Conservation (phyloP, 768 basidiomycete species). For the Dioszegia aurantiaca region DNA sequence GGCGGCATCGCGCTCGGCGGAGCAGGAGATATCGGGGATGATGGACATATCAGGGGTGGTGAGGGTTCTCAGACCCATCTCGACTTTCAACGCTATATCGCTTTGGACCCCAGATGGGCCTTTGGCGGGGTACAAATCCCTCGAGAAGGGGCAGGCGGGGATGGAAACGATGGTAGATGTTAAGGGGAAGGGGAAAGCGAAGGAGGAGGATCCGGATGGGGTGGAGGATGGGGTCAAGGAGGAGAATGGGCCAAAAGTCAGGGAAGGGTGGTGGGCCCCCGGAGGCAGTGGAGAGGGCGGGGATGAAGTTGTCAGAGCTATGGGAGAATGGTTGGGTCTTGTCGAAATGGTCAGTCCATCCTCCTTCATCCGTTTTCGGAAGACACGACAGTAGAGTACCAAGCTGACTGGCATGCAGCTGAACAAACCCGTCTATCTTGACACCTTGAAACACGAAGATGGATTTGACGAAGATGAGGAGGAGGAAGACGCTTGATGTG, state of each 20-base stretch:
- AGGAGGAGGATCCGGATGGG: too few relatives aligned
- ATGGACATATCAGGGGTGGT: conserved; percentile 17
- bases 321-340: conserved; percentile 45
- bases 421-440: conserved; percentile 37
- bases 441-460: conserved; percentile 11
- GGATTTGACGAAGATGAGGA: conserved; percentile 19
- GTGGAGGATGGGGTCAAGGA: too few relatives aligned
- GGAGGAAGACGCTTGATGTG: conserved; percentile 11
- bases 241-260: conserved; percentile 12
- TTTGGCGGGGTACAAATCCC: conserved; percentile 33
- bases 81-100: conserved; percentile 32
- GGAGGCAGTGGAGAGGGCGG: conserved; percentile 46
- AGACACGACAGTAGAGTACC: too few relatives aligned
- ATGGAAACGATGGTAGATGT: neutral
- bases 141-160: conserved; percentile 13
- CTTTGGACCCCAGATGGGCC: conserved; percentile 46
- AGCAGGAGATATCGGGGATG: neutral
- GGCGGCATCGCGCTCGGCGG: neutral
- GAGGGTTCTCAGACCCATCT: conserved; percentile 24
- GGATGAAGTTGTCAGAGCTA: conserved; percentile 39
- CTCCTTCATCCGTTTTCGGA: neutral
- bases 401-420: conserved; percentile 24
- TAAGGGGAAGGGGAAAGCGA: neutral
- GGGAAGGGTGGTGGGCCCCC: conserved; percentile 38
- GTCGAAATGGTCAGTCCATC: conserved; percentile 33